Percentiles rank a stretch among this genome's conserved stretches.
phyloP scores from a whole-genome alignment of 2,329 filamentous ascomycete genomes.

The Alternaria arbusti region DNA sequence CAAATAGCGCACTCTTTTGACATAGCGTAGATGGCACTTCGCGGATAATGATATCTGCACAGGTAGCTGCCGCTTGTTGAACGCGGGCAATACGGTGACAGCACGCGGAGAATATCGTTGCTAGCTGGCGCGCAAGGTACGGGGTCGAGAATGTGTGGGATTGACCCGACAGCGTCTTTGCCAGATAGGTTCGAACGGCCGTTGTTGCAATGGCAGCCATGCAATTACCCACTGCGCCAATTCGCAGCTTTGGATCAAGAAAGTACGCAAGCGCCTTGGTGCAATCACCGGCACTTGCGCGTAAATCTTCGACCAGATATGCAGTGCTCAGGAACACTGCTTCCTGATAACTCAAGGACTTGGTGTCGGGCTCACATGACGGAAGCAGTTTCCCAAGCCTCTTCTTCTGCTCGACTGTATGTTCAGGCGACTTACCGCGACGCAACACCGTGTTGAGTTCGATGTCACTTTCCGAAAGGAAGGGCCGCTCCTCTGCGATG shows the following conservation, averaged over 20 bases:
- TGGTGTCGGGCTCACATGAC: constrained; percentile 77
- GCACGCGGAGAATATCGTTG: constrained; percentile 82
- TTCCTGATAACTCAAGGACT: constrained; percentile 83
- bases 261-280: constrained; percentile 91
- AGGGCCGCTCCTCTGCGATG: constrained; percentile 85
- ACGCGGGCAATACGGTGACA: constrained; percentile 93
- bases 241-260: constrained; percentile 81
- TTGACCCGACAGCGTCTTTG: constrained; percentile 73
- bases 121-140: constrained; percentile 87
- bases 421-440: constrained; percentile 80
- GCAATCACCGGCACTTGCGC: constrained; percentile 86
- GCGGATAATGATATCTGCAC: constrained; percentile 83
- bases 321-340: constrained; percentile 91
- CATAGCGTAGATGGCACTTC: constrained; percentile 89
- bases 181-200: constrained; percentile 80
- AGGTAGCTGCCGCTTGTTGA: constrained; percentile 82
- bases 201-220: constrained; percentile 69
- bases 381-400: constrained; percentile 76
- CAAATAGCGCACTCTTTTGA: constrained; percentile 88
- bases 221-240: constrained; percentile 65
- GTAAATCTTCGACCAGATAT: constrained; percentile 85
- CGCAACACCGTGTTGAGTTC: constrained; percentile 94
- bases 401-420: constrained; percentile 81
- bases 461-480: constrained; percentile 93
- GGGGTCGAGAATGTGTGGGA: constrained; percentile 85